Evolutionary conservation across 2,329 filamentous ascomycete species (phyloP).

Genomic region (Colletotrichum sansevieriae): DNA sequence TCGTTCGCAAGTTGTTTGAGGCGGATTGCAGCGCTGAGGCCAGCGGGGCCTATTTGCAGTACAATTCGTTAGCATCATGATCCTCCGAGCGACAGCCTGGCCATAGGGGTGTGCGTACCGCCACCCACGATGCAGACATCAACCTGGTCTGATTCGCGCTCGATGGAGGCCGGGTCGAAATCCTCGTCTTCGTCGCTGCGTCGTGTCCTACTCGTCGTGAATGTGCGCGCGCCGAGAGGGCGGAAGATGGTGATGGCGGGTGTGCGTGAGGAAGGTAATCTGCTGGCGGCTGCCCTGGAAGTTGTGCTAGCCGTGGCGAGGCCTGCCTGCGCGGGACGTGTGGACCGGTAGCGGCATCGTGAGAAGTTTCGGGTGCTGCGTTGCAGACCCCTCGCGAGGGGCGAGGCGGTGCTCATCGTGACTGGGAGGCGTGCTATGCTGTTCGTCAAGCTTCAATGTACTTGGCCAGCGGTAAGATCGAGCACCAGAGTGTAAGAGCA

Average conservation of each 20-base stretch:
- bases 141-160: constrained; percentile 92
- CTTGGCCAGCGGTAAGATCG: not conserved
- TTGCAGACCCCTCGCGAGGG: constrained; percentile 56
- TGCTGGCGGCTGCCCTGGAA: not conserved
- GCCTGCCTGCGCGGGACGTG: constrained; percentile 38
- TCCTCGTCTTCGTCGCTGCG: constrained; percentile 57
- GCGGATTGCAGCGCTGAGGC: constrained; percentile 91
- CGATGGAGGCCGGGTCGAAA: constrained; percentile 77
- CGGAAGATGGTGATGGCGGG: constrained; percentile 28
- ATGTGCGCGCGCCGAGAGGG: constrained; percentile 34
- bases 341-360: constrained; percentile 47
- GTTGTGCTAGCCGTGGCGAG: constrained; percentile 30
- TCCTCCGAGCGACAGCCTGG: not conserved
- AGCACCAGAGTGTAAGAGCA: no score
- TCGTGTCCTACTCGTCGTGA: constrained; percentile 35
- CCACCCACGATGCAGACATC: constrained; percentile 98
- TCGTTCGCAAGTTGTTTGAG: constrained; percentile 96
- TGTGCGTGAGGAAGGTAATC: constrained; percentile 15
- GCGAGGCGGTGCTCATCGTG: constrained; percentile 44
- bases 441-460: not conserved
- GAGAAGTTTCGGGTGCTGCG: constrained; percentile 52
- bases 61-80: not conserved
- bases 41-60: constrained; percentile 78
- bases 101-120: constrained; percentile 59
- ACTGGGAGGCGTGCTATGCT: not conserved